Evolutionary conservation across 2,329 filamentous ascomycete species (phyloP).

Genomic region (Fusarium proliferatum): DNA sequence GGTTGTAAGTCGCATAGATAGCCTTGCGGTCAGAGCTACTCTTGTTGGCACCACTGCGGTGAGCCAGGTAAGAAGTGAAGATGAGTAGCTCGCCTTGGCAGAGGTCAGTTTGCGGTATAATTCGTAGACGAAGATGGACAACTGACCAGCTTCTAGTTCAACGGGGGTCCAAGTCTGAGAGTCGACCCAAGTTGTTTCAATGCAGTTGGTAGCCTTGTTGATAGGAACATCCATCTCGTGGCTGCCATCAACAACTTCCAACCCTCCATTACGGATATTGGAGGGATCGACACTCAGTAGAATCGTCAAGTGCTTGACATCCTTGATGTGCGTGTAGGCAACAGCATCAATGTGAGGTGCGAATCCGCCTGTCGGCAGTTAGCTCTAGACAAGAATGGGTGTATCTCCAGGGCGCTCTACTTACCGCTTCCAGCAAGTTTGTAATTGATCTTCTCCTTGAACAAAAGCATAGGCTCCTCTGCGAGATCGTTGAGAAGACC

Average conservation of each 20-base stretch:
- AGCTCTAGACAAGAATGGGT: rapidly evolving
- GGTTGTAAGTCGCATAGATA: not conserved
- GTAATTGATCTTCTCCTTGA: not conserved
- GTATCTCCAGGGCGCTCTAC: rapidly evolving
- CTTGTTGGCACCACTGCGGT: not conserved
- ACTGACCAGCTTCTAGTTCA: not conserved
- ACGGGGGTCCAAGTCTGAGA: not conserved
- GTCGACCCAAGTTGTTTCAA: not conserved
- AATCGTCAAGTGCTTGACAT: not conserved
- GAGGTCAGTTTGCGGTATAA: not conserved
- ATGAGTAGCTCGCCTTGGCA: not conserved
- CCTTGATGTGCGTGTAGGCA: not conserved
- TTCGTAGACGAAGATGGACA: too few species aligned
- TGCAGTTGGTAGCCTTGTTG: not conserved
- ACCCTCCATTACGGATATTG: not conserved
- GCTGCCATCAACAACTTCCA: not conserved
- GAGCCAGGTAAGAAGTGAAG: not conserved
- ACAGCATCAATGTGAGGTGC: not conserved
- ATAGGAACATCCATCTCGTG: not conserved
- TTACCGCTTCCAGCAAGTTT: not conserved
- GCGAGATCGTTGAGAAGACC: not conserved
- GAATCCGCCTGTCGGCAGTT: not conserved
- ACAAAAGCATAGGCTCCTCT: not conserved
- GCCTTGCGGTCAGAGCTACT: not conserved
- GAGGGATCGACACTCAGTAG: not conserved